Evolutionary conservation across 164 flowering plant species (phyloP), one percentile per base, ranked within the genome.

Genomic region (Chloranthus sessilifolius): DNA sequence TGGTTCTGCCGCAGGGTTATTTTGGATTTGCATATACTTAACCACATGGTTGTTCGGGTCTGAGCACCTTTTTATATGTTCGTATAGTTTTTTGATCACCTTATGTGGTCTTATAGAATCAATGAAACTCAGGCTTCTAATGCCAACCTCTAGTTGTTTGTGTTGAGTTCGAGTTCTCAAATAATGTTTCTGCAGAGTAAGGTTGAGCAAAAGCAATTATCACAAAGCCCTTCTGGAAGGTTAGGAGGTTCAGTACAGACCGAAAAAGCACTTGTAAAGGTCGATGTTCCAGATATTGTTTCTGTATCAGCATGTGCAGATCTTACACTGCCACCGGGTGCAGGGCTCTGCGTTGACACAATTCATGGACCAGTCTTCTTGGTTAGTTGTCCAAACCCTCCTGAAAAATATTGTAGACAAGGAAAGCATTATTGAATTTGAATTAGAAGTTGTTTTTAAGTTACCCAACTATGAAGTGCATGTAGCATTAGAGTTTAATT

Each of bases 291-390:
- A 30, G 91, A 84, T 64, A 90, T 90, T 39, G 63, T 80, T 34
- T 86, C 94, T 53, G 87, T 86, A 39, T 76, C 96, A 51, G 77
- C 95, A 42, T 88, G 92, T 73, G 78, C 92, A 49, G 99, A 92
- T 72, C 78, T 92, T 50, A 92, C 99, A 26, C 66, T 92, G 52
- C 99, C 97, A 10, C 89, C 95, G 27, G 99, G 99, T 61, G 88
- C 99, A 17, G 96, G 91, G 62, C 75, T 92, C 50, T 84, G 89
- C 71, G 79, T 92, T 44, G 79, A 86, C 56, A 86, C 96, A 53
- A 68, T 68, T 62, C 72, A 82, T 61, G 98, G 95, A 52, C 87
- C 88, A n/a, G 65, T 88, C 35, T 88, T 48, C 73, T 58, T 92
- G 95, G 98, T 92, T 73, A 70, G 71, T 40, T 41, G 48, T 33